phyloP scores from a whole-genome alignment of 208 protist species.

The Trichomonas gallinae region DNA sequence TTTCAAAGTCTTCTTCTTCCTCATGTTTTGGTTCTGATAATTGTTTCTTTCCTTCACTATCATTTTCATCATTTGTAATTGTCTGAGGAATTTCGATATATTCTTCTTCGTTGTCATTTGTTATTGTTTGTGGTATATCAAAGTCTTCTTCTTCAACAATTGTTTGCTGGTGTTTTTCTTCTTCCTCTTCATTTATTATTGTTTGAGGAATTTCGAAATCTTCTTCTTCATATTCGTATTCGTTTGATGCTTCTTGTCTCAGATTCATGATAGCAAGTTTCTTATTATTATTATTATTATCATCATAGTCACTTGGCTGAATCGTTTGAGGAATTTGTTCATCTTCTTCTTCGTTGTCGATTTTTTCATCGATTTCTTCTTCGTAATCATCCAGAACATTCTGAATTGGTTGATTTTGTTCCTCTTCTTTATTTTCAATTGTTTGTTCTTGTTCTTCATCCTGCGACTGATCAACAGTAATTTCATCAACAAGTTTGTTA shows the following conservation, averaged over 20 bases:
- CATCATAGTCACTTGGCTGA: too few species aligned
- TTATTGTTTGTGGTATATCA: background rate
- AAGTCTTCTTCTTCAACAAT: background rate
- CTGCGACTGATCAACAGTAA: background rate
- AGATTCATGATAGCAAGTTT: too few species aligned
- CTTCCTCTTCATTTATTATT: background rate
- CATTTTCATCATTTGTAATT: too few species aligned
- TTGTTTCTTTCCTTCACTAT: too few species aligned
- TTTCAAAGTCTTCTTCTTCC: background rate
- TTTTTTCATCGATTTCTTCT: background rate
- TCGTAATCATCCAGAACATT: background rate
- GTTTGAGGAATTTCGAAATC: background rate
- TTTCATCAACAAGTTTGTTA: background rate
- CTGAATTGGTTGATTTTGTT: background rate
- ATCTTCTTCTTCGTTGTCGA: background rate
- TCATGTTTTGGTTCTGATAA: too few species aligned
- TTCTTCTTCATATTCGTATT: background rate
- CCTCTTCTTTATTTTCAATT: too few species aligned
- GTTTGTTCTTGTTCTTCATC: background rate
- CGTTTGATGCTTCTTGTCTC: too few species aligned
- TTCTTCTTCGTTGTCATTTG: background rate
- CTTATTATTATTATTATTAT: too few species aligned
- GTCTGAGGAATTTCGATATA: too few species aligned
- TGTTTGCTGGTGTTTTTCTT: background rate
- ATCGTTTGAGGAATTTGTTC: too few species aligned